These are phyloP conservation scores for Castanea sativa DNA, from an alignment of 306 rosid genomes.

Conservation along the genomic window DNA sequence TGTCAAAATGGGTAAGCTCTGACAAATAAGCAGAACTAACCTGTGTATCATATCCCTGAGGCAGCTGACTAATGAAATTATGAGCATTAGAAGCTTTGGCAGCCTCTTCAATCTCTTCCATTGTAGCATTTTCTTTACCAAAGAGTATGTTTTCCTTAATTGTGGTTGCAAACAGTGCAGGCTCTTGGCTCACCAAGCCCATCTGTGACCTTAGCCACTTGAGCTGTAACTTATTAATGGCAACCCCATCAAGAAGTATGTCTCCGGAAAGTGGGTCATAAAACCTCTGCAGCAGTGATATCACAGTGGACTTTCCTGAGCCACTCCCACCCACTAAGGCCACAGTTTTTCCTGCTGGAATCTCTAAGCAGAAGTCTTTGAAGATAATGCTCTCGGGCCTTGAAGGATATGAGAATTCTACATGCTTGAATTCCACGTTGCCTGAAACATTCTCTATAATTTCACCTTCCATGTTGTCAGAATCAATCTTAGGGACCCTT, in stretches of 20 bases:
- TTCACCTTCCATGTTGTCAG: conserved; percentile 65
- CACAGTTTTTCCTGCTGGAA: conserved; percentile 75
- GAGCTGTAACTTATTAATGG: conserved; percentile 53
- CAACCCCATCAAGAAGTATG: conserved; percentile 66
- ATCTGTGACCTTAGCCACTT: conserved; percentile 86
- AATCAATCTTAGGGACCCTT: conserved; percentile 82
- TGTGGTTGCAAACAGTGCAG: conserved; percentile 77
- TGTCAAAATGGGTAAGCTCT: no score
- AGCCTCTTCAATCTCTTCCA: conserved; percentile 60
- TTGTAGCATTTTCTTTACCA: conserved; percentile 75
- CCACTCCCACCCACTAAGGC: conserved; percentile 91
- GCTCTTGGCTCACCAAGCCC: conserved; percentile 97
- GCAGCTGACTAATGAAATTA: conserved; percentile 65
- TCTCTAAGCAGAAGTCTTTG: conserved; percentile 45
- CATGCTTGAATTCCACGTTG: conserved; percentile 59
- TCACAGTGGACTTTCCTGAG: conserved; percentile 81
- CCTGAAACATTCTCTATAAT: conserved; percentile 45
- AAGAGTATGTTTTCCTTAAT: conserved; percentile 80
- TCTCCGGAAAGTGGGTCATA: conserved; percentile 80
- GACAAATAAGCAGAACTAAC: conserved; percentile 23
- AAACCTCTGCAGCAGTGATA: conserved; percentile 77
- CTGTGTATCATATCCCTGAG: conserved; percentile 80
- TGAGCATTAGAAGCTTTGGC: conserved; percentile 87
- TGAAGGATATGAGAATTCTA: conserved; percentile 78
- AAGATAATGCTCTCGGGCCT: conserved; percentile 70